These are phyloP conservation scores for Nadsonia fulvescens DNA, from an alignment of 805 yeast genomes.

Conservation along the genomic window DNA sequence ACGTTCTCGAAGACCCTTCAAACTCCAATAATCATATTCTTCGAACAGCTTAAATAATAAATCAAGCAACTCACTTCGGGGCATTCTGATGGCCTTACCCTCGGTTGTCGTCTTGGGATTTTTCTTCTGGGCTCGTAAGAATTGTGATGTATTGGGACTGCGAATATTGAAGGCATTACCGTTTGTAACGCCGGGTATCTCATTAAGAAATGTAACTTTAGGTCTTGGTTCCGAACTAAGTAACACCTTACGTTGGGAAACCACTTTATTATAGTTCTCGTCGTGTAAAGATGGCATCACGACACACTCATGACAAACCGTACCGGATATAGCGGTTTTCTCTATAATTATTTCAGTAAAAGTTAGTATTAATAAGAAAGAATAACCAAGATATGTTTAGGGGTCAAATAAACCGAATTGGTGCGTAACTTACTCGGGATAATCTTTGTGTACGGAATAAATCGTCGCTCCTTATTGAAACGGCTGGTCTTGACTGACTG, in stretches of 20 bases:
- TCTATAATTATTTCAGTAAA: constrained; percentile 80
- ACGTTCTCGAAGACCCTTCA: constrained; percentile 84
- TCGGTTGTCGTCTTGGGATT: constrained; percentile 27
- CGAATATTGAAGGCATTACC: constrained; percentile 74
- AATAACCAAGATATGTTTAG: too few relatives aligned
- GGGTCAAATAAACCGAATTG: too few relatives aligned
- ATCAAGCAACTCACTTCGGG: constrained; percentile 79
- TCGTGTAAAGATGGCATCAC: constrained; percentile 65
- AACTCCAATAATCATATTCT: constrained; percentile 90
- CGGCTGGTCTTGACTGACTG: too few relatives aligned
- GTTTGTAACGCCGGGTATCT: constrained; percentile 74
- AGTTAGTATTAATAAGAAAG: too few relatives aligned
- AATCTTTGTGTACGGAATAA: constrained; percentile 70
- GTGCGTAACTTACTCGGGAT: too few relatives aligned
- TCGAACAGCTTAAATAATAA: constrained; percentile 76
- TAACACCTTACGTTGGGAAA: constrained; percentile 34
- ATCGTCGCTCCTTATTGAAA: constrained; percentile 21
- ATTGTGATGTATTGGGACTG: constrained; percentile 38
- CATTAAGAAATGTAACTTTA: constrained; percentile 52
- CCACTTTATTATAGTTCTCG: constrained; percentile 47
- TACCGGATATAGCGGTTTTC: constrained; percentile 72
- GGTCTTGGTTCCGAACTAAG: constrained; percentile 28
- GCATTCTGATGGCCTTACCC: constrained; percentile 88
- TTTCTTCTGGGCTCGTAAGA: constrained; percentile 28
- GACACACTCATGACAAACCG: constrained; percentile 82